Base-by-base conservation (phyloP, 1,139 yeast species). In the Entelexis sorbosivorans region DNA sequence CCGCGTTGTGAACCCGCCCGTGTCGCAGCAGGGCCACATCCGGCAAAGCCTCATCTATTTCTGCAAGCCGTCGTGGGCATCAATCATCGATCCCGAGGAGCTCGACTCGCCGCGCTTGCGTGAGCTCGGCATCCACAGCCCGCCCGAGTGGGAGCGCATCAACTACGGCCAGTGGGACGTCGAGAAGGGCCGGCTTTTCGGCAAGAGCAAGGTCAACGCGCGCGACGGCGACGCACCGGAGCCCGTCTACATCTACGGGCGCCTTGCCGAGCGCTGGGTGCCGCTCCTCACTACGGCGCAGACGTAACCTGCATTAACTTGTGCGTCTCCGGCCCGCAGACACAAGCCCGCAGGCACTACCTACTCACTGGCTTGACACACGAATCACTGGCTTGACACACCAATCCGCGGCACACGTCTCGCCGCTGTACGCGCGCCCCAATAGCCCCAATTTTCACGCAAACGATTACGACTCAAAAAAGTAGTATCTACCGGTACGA, bases 21-120 rank as follows among this genome's bases (percentile, higher is more conserved):
- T 55, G 1, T 75, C 73, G 48, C 78, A 74, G 58, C 61, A 61
- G 29, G 52, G 57, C 3, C 71, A 61, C 57, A 64, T 67, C 36
- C 64, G 79, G 48, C 63, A 72, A 50, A 74, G 72, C 1, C 57
- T 74, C 7, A 75, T 75, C 38, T 73, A 74, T 55, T 75, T 75
- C 59, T 64, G 69, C 52, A 67, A 71, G 55, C 73, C 69, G n/a
- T 63, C 64, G 26, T 58, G 59, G 52, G 61, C 57, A 14, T 63
- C 69, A 6, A 58, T 61, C 14, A 57, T 73, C 33, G 76, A 73
- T 51, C 76, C 76, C 2, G 75, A 70, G 22, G 62, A 66, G 7
- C 56, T 73, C 29, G 60, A 64, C 20, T 70, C 74, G 5, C 72
- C 73, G 6, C 68, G 68, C 50, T 63, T 73, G 47, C 53, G 64